Base-by-base conservation (phyloP, 2,329 filamentous ascomycete species). In the Alternaria sp. region DNA sequence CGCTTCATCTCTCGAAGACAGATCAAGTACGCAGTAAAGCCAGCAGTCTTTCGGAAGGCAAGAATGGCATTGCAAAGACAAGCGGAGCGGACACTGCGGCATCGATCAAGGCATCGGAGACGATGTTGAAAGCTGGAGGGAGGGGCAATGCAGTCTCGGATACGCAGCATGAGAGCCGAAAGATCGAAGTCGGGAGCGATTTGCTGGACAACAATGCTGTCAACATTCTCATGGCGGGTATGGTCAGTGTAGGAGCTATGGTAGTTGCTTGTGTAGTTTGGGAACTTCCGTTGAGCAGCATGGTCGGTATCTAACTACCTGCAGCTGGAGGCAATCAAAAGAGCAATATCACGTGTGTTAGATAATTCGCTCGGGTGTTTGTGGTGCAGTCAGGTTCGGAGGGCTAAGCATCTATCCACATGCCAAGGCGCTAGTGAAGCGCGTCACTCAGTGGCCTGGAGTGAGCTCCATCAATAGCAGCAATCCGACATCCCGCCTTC, bases 121-220 rank as follows among this genome's bases (percentile, higher is more conserved):
- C 74, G 33, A 72, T 75, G 45, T 72, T 63, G 66, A 77, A 60
- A 24, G 71, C 69, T 26, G 71, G 69, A 37, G 68, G 62, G 34
- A 68, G 67, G 44, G 63, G 63, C 1, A 62, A 49, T 21, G 62
- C 52, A 13, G 70, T 74, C 7, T 73, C 75, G 21, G 74, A 75
- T 58, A 60, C 59, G 6, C 74, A 80, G 56, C 79, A 77, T 41
- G 80, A 81, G 56, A 82, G 79, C 39, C 69, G 80, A 62, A 86
- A 86, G 69, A 81, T 80, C 79, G 85, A 91, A 75, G 90, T 85
- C 61, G 78, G 90, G 82, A 66, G 82, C 80, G 85, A 97, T 74
- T 76, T 96, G 61, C 81, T 99, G 56, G 93, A 96, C 77, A 99
- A 99, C 77, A 99, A 99, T 77, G 90, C 91, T 54, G 93, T 99